A percentile compares a stretch with the other conserved stretches of the same genome.
phyloP scores from a whole-genome alignment of 2,329 filamentous ascomycete species.

The Neurospora sp. region DNA sequence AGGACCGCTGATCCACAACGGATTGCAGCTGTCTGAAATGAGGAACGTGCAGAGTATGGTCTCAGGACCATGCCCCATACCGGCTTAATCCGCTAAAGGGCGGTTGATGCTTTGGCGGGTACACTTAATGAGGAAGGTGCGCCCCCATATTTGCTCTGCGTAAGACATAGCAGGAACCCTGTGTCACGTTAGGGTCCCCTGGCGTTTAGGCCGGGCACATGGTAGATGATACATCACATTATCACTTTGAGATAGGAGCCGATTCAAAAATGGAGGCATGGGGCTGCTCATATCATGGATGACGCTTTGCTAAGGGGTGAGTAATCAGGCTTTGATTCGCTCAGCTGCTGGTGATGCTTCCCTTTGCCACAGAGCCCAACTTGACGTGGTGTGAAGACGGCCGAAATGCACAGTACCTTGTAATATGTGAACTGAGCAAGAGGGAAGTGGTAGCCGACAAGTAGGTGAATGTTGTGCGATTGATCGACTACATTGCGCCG shows the following conservation, averaged over 20 bases:
- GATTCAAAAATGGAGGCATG: neutral
- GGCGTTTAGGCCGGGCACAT: neutral
- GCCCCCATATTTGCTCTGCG: neutral
- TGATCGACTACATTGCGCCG: neutral
- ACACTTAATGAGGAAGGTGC: neutral
- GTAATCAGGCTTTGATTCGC: neutral
- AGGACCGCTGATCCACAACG: constrained; percentile 6
- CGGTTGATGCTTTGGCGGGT: neutral
- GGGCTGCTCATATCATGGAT: neutral
- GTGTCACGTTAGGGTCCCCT: neutral
- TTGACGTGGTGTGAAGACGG: neutral
- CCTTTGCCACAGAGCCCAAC: neutral
- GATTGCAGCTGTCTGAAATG: constrained; percentile 7
- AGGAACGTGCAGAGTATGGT: neutral
- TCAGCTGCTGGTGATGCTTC: neutral
- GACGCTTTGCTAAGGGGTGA: neutral
- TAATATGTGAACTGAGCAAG: neutral
- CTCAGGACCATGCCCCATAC: neutral
- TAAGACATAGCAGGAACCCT: neutral
- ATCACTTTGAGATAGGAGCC: neutral
- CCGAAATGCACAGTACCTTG: neutral
- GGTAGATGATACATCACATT: neutral
- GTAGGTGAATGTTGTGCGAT: neutral
- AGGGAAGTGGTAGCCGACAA: neutral
- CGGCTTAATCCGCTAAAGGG: neutral